phyloP scores from a whole-genome alignment of 1,139 yeast species.

The Suhomyces panamericanus region DNA sequence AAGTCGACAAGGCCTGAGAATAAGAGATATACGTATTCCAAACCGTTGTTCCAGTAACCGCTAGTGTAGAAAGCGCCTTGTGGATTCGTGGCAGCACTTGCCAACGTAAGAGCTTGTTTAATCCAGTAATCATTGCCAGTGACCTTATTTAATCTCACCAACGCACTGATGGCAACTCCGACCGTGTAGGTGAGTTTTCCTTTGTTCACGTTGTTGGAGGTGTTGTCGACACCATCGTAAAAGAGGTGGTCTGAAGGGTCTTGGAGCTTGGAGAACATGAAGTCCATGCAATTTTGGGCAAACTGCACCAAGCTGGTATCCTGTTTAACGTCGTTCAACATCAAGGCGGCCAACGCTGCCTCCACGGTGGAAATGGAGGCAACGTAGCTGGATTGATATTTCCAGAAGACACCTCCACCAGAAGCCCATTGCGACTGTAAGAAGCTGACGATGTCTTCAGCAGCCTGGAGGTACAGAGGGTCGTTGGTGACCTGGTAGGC shows the following conservation, averaged over 20 bases:
- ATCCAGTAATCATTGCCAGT: conserved; percentile 15
- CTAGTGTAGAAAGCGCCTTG: conserved; percentile 17
- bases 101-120: conserved; percentile 16
- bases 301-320: conserved; percentile 22
- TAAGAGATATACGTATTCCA: conserved; percentile 16
- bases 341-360: conserved; percentile 37
- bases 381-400: conserved; percentile 26
- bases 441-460: conserved; percentile 19
- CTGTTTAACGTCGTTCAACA: conserved; percentile 22
- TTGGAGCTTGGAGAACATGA: conserved; percentile 28
- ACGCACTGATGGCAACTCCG: conserved; percentile 34
- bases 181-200: conserved; percentile 42
- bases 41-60: conserved; percentile 18
- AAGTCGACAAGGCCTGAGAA: conserved; percentile 18
- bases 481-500: conserved; percentile 25
- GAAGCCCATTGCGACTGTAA: conserved; percentile 22
- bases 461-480: conserved; percentile 16
- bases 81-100: conserved; percentile 14
- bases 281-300: conserved; percentile 26
- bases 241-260: conserved; percentile 33
- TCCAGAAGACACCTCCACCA: conserved; percentile 40
- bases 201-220: conserved; percentile 23
- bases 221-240: conserved; percentile 29
- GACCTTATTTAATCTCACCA: conserved; percentile 24
- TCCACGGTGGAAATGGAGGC: conserved; percentile 40